Evolutionary conservation across 2,329 filamentous ascomycete genomes (phyloP).

Genomic region (Malbranchea cinnamomea): DNA sequence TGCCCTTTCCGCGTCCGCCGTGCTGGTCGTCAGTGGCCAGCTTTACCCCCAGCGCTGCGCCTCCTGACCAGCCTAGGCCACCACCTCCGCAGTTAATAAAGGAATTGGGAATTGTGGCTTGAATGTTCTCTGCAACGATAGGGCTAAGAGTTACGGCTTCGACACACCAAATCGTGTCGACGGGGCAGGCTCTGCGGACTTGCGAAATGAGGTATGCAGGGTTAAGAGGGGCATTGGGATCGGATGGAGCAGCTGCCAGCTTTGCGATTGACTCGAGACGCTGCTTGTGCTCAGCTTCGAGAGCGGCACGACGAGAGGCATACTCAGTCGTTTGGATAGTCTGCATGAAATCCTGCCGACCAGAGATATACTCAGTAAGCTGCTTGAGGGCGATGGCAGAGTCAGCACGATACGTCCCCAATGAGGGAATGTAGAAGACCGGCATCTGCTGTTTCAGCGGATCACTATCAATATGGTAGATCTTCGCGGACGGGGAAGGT

Average conservation of each 20-base stretch:
- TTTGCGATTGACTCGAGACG: constrained; percentile 46
- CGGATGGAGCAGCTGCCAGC: constrained; percentile 38
- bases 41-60: constrained; percentile 61
- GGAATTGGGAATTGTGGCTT: constrained; percentile 50
- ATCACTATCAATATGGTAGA: constrained; percentile 52
- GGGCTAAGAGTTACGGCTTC: constrained; percentile 62
- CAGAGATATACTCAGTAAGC: constrained; percentile 45
- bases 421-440: constrained; percentile 54
- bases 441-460: constrained; percentile 60
- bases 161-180: constrained; percentile 58
- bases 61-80: constrained; percentile 68
- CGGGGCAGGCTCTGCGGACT: constrained; percentile 42
- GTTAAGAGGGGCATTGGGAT: constrained; percentile 47
- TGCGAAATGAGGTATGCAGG: constrained; percentile 42
- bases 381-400: constrained; percentile 52
- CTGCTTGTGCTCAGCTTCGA: constrained; percentile 44
- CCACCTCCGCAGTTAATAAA: constrained; percentile 75
- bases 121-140: constrained; percentile 56
- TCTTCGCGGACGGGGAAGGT: constrained; percentile 40
- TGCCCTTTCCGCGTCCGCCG: constrained; percentile 36
- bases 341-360: constrained; percentile 28
- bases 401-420: constrained; percentile 52
- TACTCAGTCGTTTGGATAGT: constrained; percentile 29
- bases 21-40: constrained; percentile 45
- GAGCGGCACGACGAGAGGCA: constrained; percentile 35